These are phyloP conservation scores for Phaeomoniella chlamydospora DNA, from an alignment of 2,329 filamentous ascomycete species.

Conservation along the genomic window DNA sequence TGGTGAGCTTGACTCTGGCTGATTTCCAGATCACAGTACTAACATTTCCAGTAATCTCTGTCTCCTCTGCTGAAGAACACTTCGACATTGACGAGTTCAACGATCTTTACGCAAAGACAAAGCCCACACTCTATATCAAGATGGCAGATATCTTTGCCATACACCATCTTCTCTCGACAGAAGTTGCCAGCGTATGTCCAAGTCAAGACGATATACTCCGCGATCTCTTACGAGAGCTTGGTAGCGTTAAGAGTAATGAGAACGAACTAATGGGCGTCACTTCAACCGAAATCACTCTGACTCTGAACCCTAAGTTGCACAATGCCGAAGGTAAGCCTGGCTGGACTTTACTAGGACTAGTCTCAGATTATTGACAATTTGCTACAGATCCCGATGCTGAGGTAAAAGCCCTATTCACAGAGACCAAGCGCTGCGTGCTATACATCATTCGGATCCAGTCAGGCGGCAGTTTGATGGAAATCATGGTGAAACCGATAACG, in stretches of 20 bases:
- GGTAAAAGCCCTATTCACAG: slow-evolving; percentile 87
- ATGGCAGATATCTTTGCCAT: slow-evolving; percentile 96
- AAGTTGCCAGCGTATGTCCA: slow-evolving; percentile 65
- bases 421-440: slow-evolving; percentile 90
- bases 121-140: slow-evolving; percentile 98
- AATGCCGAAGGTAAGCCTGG: slow-evolving; percentile 61
- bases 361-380: too few species aligned
- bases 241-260: slow-evolving; percentile 93
- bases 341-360: not conserved
- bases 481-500: slow-evolving; percentile 78
- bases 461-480: slow-evolving; percentile 82
- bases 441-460: slow-evolving; percentile 97
- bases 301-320: slow-evolving; percentile 76
- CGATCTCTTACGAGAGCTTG: slow-evolving; percentile 84
- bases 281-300: slow-evolving; percentile 80
- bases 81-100: slow-evolving; percentile 99
- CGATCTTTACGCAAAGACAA: slow-evolving; percentile 88
- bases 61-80: slow-evolving; percentile 74
- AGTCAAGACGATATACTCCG: slow-evolving; percentile 73
- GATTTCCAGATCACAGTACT: slow-evolving; percentile 11
- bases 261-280: slow-evolving; percentile 79
- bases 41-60: slow-evolving; percentile 51
- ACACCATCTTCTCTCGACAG: slow-evolving; percentile 70
- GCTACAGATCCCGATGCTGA: slow-evolving; percentile 71
- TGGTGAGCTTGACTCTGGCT: slow-evolving; percentile 23